Conservation (phyloP, 768 basidiomycete species). For the Ephemerocybe angulata region DNA sequence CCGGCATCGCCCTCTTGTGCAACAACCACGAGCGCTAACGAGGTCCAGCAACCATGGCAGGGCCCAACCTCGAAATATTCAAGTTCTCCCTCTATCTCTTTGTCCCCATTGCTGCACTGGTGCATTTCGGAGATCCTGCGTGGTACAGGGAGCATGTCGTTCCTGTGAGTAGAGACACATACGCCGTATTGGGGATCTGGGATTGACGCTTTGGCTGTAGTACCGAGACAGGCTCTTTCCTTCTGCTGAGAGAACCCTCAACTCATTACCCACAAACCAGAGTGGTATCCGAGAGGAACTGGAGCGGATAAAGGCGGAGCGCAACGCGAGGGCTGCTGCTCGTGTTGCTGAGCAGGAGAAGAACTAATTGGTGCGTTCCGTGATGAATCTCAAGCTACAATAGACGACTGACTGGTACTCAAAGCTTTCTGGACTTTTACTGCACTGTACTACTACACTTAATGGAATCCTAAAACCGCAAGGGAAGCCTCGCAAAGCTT, state of each 20-base stretch:
- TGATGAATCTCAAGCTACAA: constrained; percentile 19
- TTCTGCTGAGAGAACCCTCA: constrained; percentile 45
- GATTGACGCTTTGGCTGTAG: constrained; percentile 30
- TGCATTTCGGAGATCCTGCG: constrained; percentile 84
- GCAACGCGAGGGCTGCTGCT: constrained; percentile 44
- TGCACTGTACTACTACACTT: background rate
- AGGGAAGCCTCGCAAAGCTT: no score
- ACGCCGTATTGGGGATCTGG: background rate
- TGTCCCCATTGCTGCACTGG: constrained; percentile 72
- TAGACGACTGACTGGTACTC: constrained; percentile 11
- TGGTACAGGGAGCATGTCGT: constrained; percentile 81
- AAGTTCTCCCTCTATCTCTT: constrained; percentile 87
- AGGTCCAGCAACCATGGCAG: constrained; percentile 42
- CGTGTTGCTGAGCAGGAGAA: constrained; percentile 34
- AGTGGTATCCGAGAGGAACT: constrained; percentile 63
- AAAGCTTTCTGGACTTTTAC: background rate
- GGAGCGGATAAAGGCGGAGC: constrained; percentile 64
- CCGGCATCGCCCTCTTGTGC: background rate
- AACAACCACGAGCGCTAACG: background rate
- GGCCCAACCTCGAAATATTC: constrained; percentile 85
- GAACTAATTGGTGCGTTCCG: constrained; percentile 14
- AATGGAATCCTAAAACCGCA: background rate
- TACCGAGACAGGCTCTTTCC: constrained; percentile 75
- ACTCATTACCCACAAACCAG: constrained; percentile 68
- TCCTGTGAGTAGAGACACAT: constrained; percentile 44